These are phyloP conservation scores for Trametes villosa DNA, from an alignment of 768 basidiomycete genomes.

Conservation along the genomic window DNA sequence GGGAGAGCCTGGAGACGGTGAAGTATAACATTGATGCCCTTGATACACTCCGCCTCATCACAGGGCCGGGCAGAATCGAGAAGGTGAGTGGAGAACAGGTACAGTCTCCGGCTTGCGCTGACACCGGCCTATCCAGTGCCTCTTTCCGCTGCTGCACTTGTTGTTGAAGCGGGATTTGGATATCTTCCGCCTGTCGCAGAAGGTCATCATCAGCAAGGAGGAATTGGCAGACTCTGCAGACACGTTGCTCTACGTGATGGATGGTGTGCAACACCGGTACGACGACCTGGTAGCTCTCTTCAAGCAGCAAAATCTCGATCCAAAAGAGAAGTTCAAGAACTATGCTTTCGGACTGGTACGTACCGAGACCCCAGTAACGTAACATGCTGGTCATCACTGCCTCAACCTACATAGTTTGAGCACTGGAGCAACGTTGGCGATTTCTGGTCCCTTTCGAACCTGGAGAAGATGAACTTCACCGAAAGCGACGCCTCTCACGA, in stretches of 20 bases:
- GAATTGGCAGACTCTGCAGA: conserved; percentile 31
- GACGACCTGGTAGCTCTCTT: not conserved
- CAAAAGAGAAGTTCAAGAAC: not conserved
- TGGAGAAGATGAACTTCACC: not conserved
- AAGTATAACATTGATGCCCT: conserved; percentile 36
- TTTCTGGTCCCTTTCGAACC: conserved; percentile 9
- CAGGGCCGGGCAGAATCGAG: conserved; percentile 39
- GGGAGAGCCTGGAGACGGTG: conserved; percentile 31
- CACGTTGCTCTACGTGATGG: conserved; percentile 22
- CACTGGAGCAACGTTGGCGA: not conserved
- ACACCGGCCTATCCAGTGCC: conserved; percentile 27
- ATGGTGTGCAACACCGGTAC: not conserved
- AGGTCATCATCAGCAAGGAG: conserved; percentile 27
- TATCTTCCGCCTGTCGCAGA: conserved; percentile 33
- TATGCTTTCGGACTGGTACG: not conserved
- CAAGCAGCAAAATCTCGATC: not conserved
- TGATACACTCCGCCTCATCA: conserved; percentile 34
- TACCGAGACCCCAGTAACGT: not conserved
- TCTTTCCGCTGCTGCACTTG: conserved; percentile 41
- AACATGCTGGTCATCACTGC: not conserved
- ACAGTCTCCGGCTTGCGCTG: not conserved
- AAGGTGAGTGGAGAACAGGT: conserved; percentile 24
- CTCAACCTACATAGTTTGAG: not conserved
- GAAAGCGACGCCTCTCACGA: conserved; percentile 25
- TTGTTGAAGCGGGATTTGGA: conserved; percentile 38